Conservation (phyloP, 169 alveolate genomes). For the Babesia ovata region DNA sequence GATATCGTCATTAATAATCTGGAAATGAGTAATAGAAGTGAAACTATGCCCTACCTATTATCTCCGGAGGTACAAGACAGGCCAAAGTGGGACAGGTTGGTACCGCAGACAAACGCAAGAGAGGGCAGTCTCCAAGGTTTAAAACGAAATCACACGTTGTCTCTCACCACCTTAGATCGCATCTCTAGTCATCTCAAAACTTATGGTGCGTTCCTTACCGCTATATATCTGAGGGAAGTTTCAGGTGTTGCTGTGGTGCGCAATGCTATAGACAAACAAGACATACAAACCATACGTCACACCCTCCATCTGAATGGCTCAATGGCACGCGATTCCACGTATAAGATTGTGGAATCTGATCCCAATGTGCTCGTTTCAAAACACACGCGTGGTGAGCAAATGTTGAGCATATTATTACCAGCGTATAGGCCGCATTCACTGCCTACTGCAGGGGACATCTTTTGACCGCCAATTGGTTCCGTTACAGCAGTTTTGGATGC, state of each 20-base stretch:
- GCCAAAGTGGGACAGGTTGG: constrained; percentile 23
- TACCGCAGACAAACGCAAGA: not conserved
- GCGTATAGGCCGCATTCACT: constrained; percentile 50
- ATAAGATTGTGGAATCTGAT: constrained; percentile 45
- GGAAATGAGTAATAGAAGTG: constrained; percentile 16
- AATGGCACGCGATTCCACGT: constrained; percentile 52
- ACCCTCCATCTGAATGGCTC: constrained; percentile 41
- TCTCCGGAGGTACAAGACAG: not conserved
- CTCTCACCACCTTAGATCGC: constrained; percentile 11
- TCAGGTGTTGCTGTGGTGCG: constrained; percentile 64
- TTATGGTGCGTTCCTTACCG: constrained; percentile 5
- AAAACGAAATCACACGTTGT: not conserved
- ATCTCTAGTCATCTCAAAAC: constrained; percentile 1
- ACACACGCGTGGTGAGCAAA: constrained; percentile 53
- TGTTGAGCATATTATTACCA: too few relatives aligned
- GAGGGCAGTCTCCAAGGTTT: not conserved
- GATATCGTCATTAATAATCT: constrained; percentile 14
- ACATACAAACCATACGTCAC: constrained; percentile 21
- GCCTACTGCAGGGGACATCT: constrained; percentile 54
- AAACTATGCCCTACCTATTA: constrained; percentile 28
- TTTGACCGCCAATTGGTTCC: constrained; percentile 34
- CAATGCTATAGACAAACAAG: constrained; percentile 45
- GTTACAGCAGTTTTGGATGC: constrained; percentile 65
- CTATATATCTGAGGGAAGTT: too few relatives aligned
- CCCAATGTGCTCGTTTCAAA: constrained; percentile 57